Base-by-base conservation (phyloP, 345 rosid species). In the Eucalyptus pumila region DNA sequence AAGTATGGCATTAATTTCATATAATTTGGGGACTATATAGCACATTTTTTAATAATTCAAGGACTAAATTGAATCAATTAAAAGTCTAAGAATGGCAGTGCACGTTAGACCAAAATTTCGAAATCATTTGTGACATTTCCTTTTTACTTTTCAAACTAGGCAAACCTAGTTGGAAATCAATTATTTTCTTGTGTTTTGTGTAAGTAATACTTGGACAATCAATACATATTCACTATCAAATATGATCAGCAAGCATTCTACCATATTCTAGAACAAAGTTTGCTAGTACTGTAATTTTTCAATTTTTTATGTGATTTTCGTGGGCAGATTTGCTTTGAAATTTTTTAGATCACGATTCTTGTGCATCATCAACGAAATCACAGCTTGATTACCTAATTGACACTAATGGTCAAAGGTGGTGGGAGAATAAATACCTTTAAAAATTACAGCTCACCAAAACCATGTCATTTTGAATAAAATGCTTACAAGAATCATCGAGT, bases 21-120 rank as follows among this genome's bases (percentile, higher is more conserved):
- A 32, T 34, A 32, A 16, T 32, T 4, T 15, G 3, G 0, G 2
- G 2, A 67, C 40, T 17, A 69, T 0, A 72, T 72, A 9, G 4
- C 4, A 17, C 14, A 21, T 37, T 37, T 37, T 10, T 21, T 8
- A 76, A 37, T 76, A 76, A 5, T 19, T 37, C 5, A 23, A 3
- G 0, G 0, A 37, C 2, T 37, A 37, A 76, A 37, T 0, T 37
- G 3, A 76, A 76, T 11, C 24, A 76, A 76, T 76, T 37, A 11
- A 37, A 37, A 37, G 0, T 76, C 40, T 21, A 76, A 6, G 0
- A 40, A 69, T 11, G 15, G 21, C 3, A 1, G 0, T 34, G 1
- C 0, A 34, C 4, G 2, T 9, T 34, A 9, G 1, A 9, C 14
- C 14, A 76, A 76, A 76, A 12, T 76, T 76, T 21, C 2, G 1